Conservation (phyloP, 495 filamentous ascomycete genomes). For the Clohesyomyces aquaticus region DNA sequence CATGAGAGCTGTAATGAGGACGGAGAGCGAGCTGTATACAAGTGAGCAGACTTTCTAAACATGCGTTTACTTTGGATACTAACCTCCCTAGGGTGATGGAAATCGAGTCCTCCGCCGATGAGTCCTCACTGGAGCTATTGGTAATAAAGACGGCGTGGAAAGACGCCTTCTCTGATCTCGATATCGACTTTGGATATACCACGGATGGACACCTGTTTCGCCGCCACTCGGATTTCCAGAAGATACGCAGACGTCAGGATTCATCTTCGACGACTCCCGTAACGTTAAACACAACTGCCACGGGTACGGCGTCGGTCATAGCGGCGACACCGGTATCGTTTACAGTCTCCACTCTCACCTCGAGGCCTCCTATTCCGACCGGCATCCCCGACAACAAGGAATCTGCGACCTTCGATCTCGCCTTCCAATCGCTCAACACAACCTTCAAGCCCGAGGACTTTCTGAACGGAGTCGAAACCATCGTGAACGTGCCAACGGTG, state of each 20-base stretch:
- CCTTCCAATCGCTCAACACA: constrained; percentile 18
- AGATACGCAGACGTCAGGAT: constrained; percentile 10
- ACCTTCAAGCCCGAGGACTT: constrained; percentile 17
- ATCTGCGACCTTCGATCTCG: constrained; percentile 19
- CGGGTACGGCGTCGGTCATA: neutral
- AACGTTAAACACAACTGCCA: neutral
- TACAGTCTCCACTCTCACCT: neutral
- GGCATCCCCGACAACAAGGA: constrained; percentile 13
- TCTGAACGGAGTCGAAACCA: neutral
- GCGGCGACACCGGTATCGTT: neutral
- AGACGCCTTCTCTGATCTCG: constrained; percentile 23
- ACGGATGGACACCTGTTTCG: constrained; percentile 27
- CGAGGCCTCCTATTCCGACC: constrained; percentile 1
- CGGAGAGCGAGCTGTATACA: constrained; percentile 33
- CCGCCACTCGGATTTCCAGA: constrained; percentile 19
- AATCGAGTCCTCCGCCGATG: constrained; percentile 16
- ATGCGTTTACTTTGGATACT: neutral
- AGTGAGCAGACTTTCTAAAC: constrained; percentile 17
- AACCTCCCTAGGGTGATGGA: constrained; percentile 17
- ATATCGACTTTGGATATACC: constrained; percentile 39
- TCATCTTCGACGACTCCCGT: neutral
- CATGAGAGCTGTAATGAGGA: constrained; percentile 33
- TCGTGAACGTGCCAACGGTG: constrained; percentile 6
- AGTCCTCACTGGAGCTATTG: constrained; percentile 21
- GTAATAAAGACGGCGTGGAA: constrained; percentile 24